Conservation (phyloP, 1,284 basidiomycete genomes). For the Mycena citricolor region DNA sequence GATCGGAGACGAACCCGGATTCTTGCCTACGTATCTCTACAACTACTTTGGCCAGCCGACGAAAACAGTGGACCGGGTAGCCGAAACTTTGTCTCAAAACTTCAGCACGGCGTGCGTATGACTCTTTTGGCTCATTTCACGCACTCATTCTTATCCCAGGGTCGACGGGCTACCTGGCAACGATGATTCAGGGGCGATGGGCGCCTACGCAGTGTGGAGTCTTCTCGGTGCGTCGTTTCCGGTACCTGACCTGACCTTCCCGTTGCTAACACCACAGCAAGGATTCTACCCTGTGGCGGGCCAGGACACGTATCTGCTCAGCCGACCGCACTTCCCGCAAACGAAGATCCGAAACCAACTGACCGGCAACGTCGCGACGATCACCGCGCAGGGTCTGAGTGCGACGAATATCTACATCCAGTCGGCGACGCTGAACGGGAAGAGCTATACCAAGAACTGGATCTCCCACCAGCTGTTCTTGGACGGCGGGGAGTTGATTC, state of each 20-base stretch:
- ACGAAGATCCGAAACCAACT: constrained; percentile 18
- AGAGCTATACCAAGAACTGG: constrained; percentile 20
- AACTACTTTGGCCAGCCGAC: constrained; percentile 20
- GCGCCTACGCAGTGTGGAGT: constrained; percentile 20
- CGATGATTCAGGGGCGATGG: constrained; percentile 22
- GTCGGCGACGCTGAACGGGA: constrained; percentile 13
- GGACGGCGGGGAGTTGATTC: constrained; percentile 7
- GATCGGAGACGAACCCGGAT: too few species aligned
- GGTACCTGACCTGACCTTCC: not conserved
- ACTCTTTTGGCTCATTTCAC: not conserved
- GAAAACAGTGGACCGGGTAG: constrained; percentile 22
- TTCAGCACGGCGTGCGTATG: constrained; percentile 15
- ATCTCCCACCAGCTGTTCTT: constrained; percentile 19
- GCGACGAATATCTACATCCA: constrained; percentile 19
- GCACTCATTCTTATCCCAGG: not conserved
- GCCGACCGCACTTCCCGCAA: constrained; percentile 21
- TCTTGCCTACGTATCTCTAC: constrained; percentile 20
- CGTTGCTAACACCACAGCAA: not conserved
- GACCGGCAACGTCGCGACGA: constrained; percentile 12
- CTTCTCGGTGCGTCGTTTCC: constrained; percentile 12
- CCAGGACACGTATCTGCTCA: constrained; percentile 22
- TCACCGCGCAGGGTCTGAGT: constrained; percentile 12
- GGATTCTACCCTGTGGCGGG: constrained; percentile 22
- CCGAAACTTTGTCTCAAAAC: constrained; percentile 5
- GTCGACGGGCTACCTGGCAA: constrained; percentile 16